Evolutionary conservation across 176 grass and related monocot species (phyloP).

Genomic region (Bothriochloa decipiens): DNA sequence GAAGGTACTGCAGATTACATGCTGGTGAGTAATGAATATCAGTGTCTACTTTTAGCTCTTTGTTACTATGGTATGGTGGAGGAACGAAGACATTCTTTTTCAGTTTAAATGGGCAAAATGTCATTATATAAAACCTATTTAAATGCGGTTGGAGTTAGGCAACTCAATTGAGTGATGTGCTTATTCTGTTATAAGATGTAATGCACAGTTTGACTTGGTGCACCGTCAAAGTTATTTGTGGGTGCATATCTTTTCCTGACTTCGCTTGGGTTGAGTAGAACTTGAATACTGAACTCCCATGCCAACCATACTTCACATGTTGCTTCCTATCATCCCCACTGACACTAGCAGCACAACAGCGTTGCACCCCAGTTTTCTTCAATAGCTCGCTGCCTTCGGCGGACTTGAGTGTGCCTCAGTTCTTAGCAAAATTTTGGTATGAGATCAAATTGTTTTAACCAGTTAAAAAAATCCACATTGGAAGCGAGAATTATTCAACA

Average conservation of each 20-base stretch:
- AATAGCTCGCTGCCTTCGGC: neutral
- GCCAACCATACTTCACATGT: neutral
- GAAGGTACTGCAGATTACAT: slow-evolving; percentile 33
- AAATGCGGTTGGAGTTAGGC: neutral
- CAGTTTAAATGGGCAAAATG: neutral
- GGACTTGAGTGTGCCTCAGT: neutral
- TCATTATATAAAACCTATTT: slow-evolving; percentile 2
- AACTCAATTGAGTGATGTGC: slow-evolving; percentile 2
- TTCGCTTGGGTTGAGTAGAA: neutral
- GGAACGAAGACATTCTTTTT: neutral
- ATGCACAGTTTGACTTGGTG: neutral
- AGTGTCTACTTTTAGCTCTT: neutral
- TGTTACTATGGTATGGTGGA: slow-evolving; percentile 12
- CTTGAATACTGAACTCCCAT: neutral
- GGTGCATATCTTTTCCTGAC: neutral
- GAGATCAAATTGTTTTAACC: neutral
- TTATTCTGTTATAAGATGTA: neutral
- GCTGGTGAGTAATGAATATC: slow-evolving; percentile 37
- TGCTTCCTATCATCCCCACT: neutral
- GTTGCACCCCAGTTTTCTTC: neutral
- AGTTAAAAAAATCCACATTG: neutral
- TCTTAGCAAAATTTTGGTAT: neutral
- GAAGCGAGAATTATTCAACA: neutral
- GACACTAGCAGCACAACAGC: neutral
- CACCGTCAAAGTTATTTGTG: neutral